phyloP scores from a whole-genome alignment of 345 rosid species.

The Atalantia buxifolia region DNA sequence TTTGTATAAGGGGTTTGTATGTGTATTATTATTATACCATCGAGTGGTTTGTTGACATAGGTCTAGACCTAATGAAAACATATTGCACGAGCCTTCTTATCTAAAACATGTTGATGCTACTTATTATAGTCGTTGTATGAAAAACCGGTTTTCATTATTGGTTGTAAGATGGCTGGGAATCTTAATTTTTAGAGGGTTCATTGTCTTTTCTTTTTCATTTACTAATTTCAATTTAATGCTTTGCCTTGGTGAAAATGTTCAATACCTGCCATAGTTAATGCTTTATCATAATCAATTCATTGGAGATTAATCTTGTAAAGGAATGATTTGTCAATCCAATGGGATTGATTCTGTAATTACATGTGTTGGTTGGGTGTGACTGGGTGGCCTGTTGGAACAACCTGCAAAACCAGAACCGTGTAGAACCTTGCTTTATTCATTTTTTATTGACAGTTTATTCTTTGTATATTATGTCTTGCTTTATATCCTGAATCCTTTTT shows the following conservation, averaged over 20 bases:
- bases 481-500: neutral
- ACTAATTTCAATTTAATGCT: neutral
- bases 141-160: neutral
- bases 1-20: too few relatives aligned
- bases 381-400: neutral
- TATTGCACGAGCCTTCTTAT: neutral
- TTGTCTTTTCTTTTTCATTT: neutral
- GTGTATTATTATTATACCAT: neutral
- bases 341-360: neutral
- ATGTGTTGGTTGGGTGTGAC: neutral
- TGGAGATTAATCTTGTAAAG: neutral
- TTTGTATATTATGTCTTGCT: neutral
- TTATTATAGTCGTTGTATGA: neutral
- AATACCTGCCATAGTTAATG: neutral
- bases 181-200: neutral
- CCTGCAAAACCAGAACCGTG: neutral
- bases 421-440: neutral
- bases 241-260: neutral
- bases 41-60: neutral
- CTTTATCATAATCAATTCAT: neutral
- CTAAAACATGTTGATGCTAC: neutral
- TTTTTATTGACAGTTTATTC: neutral
- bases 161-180: neutral
- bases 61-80: neutral
- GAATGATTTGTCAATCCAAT: neutral